Percentiles rank a stretch among this genome's conserved stretches.
phyloP scores from a whole-genome alignment of 202 grass and related monocot species.

The Dendrocalamus latiflorus region DNA sequence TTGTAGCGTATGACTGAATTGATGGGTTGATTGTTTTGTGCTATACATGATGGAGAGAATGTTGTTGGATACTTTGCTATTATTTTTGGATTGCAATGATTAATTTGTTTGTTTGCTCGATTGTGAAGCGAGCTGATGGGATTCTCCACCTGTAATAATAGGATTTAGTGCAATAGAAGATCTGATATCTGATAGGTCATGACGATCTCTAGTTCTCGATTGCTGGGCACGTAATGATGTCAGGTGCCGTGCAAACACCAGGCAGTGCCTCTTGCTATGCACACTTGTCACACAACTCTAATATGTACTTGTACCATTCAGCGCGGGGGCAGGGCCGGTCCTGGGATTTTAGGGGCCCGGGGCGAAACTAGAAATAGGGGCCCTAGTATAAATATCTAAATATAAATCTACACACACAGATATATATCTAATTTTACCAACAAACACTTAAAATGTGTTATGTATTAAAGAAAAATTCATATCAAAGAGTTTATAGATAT shows the following conservation, averaged over 20 bases:
- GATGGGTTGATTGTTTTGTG: not conserved
- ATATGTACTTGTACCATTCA: not conserved
- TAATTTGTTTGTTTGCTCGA: constrained; percentile 19
- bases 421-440: too few relatives aligned
- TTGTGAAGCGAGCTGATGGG: constrained; percentile 19
- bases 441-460: too few relatives aligned
- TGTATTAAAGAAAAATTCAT: too few relatives aligned
- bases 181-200: not conserved
- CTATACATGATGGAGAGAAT: not conserved
- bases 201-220: not conserved
- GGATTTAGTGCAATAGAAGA: not conserved
- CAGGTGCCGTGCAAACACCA: not conserved
- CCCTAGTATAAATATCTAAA: too few relatives aligned
- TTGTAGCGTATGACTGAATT: not conserved
- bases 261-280: too few relatives aligned
- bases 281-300: not conserved
- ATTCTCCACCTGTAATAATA: not conserved
- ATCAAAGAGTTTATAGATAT: too few relatives aligned
- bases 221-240: not conserved
- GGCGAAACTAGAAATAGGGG: too few relatives aligned
- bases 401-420: too few relatives aligned
- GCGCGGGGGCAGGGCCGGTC: too few relatives aligned
- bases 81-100: constrained; percentile 1
- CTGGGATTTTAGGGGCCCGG: too few relatives aligned
- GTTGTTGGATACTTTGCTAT: not conserved